A percentile compares a stretch with the other conserved stretches of the same genome.
Evolutionary conservation across 495 filamentous ascomycete genomes (phyloP).

Genomic region (Melanomma pulvis-pyrius): DNA sequence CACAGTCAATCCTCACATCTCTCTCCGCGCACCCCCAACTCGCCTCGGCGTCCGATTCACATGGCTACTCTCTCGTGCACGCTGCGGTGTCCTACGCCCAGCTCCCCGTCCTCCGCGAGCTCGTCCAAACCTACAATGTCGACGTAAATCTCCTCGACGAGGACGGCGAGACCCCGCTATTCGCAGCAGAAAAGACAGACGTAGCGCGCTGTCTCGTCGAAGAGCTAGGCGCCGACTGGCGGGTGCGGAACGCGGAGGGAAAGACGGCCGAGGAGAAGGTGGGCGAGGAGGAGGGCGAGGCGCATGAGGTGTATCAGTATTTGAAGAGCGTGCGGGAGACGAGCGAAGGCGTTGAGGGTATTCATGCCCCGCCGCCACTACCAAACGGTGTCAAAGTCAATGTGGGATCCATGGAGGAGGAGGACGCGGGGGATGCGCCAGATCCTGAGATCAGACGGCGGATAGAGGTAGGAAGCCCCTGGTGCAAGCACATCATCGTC

Average conservation of each 20-base stretch:
- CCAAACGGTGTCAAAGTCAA: conserved; percentile 45
- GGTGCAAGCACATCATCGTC: background rate
- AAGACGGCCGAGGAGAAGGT: conserved; percentile 50
- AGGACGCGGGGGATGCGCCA: conserved; percentile 40
- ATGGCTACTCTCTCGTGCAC: conserved; percentile 82
- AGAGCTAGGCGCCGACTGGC: conserved; percentile 71
- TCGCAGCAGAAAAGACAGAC: conserved; percentile 76
- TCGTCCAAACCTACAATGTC: conserved; percentile 77
- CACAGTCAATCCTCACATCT: conserved; percentile 39
- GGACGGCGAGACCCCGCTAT: conserved; percentile 89
- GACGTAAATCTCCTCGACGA: conserved; percentile 80
- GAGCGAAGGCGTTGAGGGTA: conserved; percentile 5
- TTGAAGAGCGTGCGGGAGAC: conserved; percentile 3
- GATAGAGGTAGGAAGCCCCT: conserved; percentile 42
- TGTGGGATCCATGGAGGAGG: conserved; percentile 43
- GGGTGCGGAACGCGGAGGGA: conserved; percentile 39
- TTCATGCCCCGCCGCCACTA: conserved; percentile 45
- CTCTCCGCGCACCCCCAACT: conserved; percentile 42
- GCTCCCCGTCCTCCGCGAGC: conserved; percentile 71
- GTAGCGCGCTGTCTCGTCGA: conserved; percentile 77
- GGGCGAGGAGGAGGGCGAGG: conserved; percentile 50
- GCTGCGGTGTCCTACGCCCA: conserved; percentile 92
- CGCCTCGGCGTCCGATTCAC: conserved; percentile 41
- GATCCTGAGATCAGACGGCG: conserved; percentile 51
- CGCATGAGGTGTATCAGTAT: conserved; percentile 28